Conservation (phyloP, 2,329 filamentous ascomycete species). For the Ilyonectria sp. region DNA sequence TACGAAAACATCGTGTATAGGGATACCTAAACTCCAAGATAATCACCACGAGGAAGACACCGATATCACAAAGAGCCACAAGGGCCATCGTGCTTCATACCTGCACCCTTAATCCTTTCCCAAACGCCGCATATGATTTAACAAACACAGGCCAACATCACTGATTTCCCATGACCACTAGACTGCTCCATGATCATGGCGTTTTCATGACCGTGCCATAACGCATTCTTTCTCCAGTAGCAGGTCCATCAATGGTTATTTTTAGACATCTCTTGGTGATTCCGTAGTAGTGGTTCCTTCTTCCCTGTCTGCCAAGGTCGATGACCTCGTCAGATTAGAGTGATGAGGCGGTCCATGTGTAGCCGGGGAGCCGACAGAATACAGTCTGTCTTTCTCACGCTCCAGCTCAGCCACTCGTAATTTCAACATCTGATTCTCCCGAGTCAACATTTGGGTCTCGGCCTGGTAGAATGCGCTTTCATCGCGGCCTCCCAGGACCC, state of each 20-base stretch:
- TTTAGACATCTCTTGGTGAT: constrained; percentile 36
- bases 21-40: constrained; percentile 6
- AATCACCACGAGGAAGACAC: not conserved
- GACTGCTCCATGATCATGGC: constrained; percentile 29
- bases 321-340: constrained; percentile 65
- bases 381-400: no score
- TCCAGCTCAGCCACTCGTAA: constrained; percentile 80
- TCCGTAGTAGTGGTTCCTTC: constrained; percentile 35
- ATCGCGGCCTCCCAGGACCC: constrained; percentile 76
- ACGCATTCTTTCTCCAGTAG: not conserved
- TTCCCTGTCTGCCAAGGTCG: constrained; percentile 60
- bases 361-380: constrained; percentile 48
- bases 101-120: not conserved
- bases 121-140: constrained; percentile 35
- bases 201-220: constrained; percentile 16
- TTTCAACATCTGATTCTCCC: constrained; percentile 88
- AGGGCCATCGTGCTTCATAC: not conserved
- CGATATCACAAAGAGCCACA: not conserved
- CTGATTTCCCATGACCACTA: constrained; percentile 13
- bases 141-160: constrained; percentile 1
- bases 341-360: constrained; percentile 63
- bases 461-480: constrained; percentile 87
- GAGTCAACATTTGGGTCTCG: constrained; percentile 82
- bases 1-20: not conserved
- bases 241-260: not conserved